Conservation (phyloP, 306 rosid species). For the Quillaja saponaria region DNA sequence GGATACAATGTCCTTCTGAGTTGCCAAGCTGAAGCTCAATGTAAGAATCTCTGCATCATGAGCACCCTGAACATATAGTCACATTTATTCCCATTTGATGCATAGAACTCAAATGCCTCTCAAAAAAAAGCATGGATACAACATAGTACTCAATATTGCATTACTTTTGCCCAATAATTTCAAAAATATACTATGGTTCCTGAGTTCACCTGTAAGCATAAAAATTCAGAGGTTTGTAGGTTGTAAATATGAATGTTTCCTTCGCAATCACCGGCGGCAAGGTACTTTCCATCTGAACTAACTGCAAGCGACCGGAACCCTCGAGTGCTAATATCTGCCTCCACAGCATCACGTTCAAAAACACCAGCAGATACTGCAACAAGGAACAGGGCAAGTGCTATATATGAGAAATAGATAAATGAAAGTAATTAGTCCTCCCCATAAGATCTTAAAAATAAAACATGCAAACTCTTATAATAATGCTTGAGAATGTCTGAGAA, state of each 20-base stretch:
- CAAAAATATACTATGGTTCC: slow-evolving; percentile 19
- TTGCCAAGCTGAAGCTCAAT: slow-evolving; percentile 55
- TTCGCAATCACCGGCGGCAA: slow-evolving; percentile 71
- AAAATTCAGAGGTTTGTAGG: slow-evolving; percentile 63
- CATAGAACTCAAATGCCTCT: slow-evolving; percentile 19
- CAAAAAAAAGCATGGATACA: slow-evolving; percentile 14
- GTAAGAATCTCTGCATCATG: slow-evolving; percentile 80
- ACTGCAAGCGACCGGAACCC: slow-evolving; percentile 72
- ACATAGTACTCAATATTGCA: slow-evolving; percentile 18
- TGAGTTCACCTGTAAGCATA: slow-evolving; percentile 59
- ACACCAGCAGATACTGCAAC: slow-evolving; percentile 64
- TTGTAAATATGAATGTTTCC: slow-evolving; percentile 76
- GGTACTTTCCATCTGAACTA: slow-evolving; percentile 79
- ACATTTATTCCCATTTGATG: slow-evolving; percentile 1
- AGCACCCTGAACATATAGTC: slow-evolving; percentile 54
- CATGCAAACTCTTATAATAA: too few species aligned
- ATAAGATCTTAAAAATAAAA: not conserved
- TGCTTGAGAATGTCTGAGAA: slow-evolving; percentile 10
- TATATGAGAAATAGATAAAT: slow-evolving; percentile 19
- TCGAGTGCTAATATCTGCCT: slow-evolving; percentile 46
- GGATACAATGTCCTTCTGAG: slow-evolving; percentile 29
- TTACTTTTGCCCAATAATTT: slow-evolving; percentile 26
- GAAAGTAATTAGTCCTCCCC: not conserved
- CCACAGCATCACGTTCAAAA: slow-evolving; percentile 64
- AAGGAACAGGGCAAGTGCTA: slow-evolving; percentile 33